Conservation (phyloP, 75 land plant genomes). For the Ceratopteris richardii region DNA sequence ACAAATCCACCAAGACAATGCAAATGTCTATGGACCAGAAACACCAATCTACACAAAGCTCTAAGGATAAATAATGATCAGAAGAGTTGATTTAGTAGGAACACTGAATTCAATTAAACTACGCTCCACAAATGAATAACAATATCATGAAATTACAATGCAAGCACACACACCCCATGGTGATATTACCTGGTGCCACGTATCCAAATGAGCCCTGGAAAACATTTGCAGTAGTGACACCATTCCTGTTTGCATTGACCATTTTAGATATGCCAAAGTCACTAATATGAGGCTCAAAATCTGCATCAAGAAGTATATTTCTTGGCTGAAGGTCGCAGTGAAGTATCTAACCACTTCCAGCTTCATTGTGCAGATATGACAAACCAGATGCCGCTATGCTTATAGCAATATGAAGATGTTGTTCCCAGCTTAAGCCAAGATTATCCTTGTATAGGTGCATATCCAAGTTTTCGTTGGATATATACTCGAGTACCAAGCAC, state of each 20-base stretch:
- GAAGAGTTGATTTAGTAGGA: no score
- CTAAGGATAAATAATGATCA: no score
- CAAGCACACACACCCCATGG: not conserved
- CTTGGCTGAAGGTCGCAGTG: conserved; percentile 16
- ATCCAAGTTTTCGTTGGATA: conserved; percentile 56
- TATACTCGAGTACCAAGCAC: conserved; percentile 54
- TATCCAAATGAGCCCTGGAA: conserved; percentile 1
- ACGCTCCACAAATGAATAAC: no score
- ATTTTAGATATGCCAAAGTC: conserved; percentile 5
- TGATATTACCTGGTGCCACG: conserved; percentile 8
- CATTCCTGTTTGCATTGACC: conserved; percentile 7
- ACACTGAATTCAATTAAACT: no score
- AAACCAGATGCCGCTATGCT: conserved; percentile 1
- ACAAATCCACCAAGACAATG: no score
- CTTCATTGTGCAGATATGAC: conserved; percentile 1
- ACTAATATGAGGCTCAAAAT: conserved; percentile 3
- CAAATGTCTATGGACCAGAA: no score
- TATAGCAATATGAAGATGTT: not conserved
- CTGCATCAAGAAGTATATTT: conserved; percentile 12
- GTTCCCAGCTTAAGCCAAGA: conserved; percentile 9
- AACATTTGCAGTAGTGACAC: not conserved
- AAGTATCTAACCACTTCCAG: not conserved
- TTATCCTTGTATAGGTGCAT: conserved; percentile 36
- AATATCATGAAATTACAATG: not conserved
- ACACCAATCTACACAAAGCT: no score